These are phyloP conservation scores for Chaetomium sp. DNA, from an alignment of 2,329 filamentous ascomycete species.

Conservation along the genomic window DNA sequence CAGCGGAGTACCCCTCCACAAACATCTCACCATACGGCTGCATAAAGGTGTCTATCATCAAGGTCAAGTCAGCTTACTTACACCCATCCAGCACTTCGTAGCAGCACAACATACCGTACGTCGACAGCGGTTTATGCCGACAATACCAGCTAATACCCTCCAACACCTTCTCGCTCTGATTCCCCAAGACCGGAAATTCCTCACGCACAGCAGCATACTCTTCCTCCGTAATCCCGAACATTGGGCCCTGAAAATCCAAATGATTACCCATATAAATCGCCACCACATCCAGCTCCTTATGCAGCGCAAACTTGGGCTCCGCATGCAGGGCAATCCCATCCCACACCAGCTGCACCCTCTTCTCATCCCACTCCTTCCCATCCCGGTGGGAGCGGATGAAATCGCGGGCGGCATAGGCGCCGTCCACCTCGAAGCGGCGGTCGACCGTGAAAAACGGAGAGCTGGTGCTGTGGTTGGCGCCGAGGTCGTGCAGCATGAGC, in stretches of 20 bases:
- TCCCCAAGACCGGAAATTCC: not conserved
- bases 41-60: not conserved
- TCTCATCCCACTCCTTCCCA: not conserved
- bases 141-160: not conserved
- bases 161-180: not conserved
- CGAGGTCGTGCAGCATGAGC: constrained; percentile 2
- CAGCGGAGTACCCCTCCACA: constrained; percentile 1
- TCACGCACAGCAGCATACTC: not conserved
- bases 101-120: not conserved
- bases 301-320: not conserved
- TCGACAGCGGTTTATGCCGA: not conserved
- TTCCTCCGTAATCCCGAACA: not conserved
- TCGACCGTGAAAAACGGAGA: not conserved
- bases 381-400: not conserved
- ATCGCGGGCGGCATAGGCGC: not conserved
- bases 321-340: not conserved
- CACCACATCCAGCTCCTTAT: not conserved
- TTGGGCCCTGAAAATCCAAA: not conserved
- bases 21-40: constrained; percentile 5
- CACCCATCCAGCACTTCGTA: not conserved
- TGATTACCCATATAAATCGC: not conserved
- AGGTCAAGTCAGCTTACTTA: not conserved
- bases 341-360: constrained; percentile 1
- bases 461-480: not conserved
- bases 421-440: constrained; percentile 3